Base-by-base conservation (phyloP, 2,329 filamentous ascomycete species). In the Sordariomycetes sp. region DNA sequence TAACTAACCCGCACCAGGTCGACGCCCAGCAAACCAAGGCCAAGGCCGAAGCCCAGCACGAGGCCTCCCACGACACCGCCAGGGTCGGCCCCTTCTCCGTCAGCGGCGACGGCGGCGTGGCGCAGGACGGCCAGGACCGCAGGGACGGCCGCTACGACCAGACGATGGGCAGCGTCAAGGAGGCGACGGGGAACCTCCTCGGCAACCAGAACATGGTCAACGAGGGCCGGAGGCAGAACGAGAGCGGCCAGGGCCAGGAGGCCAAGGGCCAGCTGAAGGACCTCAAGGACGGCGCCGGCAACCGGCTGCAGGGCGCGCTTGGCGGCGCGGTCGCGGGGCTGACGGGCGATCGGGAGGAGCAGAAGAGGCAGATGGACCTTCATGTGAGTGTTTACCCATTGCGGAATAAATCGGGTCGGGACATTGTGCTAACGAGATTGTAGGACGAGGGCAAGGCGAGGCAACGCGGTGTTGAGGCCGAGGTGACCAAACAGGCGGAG, bases 141-240 rank as follows among this genome's bases (percentile, higher is more conserved):
- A 75, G 79, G 24, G 70, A 82, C 20, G 92, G 93, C 51, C 79
- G 80, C 20, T 95, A 88, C 85, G 90, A 96, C 76, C 92, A 97
- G 75, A 96, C 90, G 5, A 68, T 92, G n/a, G 93, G 92, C 57
- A 82, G 87, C 1, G 86, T 86, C 51, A 97, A 97, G 77, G 90
- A 97, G 70, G 77, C 85, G 4, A 62, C 94, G 1, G 93, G 93
- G 59, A 85, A 86, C 20, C 65, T 93, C 5, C 64, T 93, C 28
- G 93, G 92, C 60, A 85, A 82, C 62, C 87, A 83, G 80, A 79
- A 77, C 37, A 72, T 97, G 58, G 93, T 92, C 76, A 78, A 83
- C 54, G 69, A 85, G 25, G 93, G 93, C 5, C 82, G 83, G 35
- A 73, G 87, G 65, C 91, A 97, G 76, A 95, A 96, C 68, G 76